Conservation (phyloP, 169 alveolate genomes). For the Babesia sp. region DNA sequence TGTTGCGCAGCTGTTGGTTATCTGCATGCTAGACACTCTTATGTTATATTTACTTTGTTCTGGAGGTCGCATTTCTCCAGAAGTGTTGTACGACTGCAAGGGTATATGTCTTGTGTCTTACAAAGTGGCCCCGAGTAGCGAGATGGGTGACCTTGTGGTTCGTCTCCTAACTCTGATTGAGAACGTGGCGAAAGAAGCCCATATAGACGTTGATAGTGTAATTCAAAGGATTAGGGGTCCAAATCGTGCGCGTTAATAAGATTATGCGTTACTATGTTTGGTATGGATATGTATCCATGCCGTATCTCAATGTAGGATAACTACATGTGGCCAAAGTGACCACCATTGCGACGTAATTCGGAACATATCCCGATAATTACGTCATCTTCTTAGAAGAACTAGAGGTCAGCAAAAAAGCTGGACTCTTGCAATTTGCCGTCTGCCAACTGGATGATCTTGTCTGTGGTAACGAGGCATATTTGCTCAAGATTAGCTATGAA, state of each 20-base stretch:
- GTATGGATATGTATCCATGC: no score
- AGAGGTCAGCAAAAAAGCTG: slow-evolving; percentile 43
- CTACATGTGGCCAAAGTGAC: no score
- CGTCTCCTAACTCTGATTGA: no score
- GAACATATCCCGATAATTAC: no score
- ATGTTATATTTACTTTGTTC: background rate
- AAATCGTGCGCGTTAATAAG: no score
- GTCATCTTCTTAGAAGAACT: no score
- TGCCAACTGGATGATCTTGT: background rate
- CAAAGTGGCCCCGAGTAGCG: background rate
- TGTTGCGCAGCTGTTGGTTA: background rate
- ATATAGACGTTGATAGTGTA: no score
- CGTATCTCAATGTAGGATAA: no score
- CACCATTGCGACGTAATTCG: no score
- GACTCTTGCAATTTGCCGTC: slow-evolving; percentile 12
- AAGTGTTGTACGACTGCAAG: background rate
- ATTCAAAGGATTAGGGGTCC: no score
- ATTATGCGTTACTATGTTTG: no score
- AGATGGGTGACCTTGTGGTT: background rate
- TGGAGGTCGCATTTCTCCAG: slow-evolving; percentile 13
- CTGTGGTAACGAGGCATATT: slow-evolving; percentile 39
- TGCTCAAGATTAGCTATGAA: slow-evolving; percentile 49
- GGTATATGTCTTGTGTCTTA: background rate
- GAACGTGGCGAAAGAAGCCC: no score
- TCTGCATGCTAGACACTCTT: slow-evolving; percentile 30